Conservation (phyloP, 176 grass and related monocot genomes). For the Oryza longistaminata region DNA sequence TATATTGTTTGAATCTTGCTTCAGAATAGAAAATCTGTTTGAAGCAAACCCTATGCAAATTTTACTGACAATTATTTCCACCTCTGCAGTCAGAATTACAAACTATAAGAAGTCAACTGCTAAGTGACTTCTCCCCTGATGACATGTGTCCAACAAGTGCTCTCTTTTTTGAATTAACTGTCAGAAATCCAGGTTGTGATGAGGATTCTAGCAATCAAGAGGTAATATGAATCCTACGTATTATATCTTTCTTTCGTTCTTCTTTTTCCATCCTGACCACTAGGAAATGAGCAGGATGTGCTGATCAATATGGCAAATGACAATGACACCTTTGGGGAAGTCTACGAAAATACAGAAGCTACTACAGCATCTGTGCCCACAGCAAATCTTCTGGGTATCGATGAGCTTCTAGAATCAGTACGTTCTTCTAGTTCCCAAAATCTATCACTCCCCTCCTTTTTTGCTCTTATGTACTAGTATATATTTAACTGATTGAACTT, state of each 20-base stretch:
- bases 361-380: slow-evolving; percentile 33
- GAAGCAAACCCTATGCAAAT: neutral
- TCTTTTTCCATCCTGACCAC: neutral
- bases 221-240: slow-evolving; percentile 24
- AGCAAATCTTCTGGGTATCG: slow-evolving; percentile 64
- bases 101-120: slow-evolving; percentile 59
- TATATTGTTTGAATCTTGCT: neutral
- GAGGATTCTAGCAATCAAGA: slow-evolving; percentile 48
- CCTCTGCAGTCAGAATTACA: slow-evolving; percentile 66
- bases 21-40: neutral
- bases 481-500: neutral
- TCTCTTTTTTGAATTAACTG: slow-evolving; percentile 56
- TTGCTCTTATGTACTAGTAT: neutral
- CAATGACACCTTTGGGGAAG: slow-evolving; percentile 55
- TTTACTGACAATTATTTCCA: slow-evolving; percentile 16
- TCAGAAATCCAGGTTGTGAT: slow-evolving; percentile 29
- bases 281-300: slow-evolving; percentile 39
- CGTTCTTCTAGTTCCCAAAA: neutral
- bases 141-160: slow-evolving; percentile 72
- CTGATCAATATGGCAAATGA: slow-evolving; percentile 45
- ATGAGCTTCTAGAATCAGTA: slow-evolving; percentile 91
- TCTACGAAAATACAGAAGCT: slow-evolving; percentile 52
- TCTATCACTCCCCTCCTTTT: neutral
- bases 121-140: slow-evolving; percentile 87
- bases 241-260: neutral